Evolutionary conservation across 2,329 filamentous ascomycete genomes (phyloP).

Genomic region (Penicillium sp.): DNA sequence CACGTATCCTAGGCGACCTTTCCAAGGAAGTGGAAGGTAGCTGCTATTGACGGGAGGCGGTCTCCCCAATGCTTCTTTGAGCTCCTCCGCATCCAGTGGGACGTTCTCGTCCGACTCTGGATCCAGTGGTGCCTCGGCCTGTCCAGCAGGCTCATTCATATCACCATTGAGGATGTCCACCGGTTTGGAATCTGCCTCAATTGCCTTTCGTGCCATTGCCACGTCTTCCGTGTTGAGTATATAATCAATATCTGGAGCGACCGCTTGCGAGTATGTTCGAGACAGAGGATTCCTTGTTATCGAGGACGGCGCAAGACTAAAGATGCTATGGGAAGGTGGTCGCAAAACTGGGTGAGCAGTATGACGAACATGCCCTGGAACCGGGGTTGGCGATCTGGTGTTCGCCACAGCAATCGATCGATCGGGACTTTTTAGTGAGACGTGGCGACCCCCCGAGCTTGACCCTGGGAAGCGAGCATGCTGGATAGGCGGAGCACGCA

Average conservation of each 20-base stretch:
- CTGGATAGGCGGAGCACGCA: conserved; percentile 26
- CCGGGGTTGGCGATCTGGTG: conserved; percentile 17
- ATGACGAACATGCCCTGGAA: conserved; percentile 19
- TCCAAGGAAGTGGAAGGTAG: conserved; percentile 85
- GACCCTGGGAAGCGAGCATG: conserved; percentile 32
- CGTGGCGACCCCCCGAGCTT: conserved; percentile 28
- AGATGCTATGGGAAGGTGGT: background rate
- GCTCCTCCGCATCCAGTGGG: conserved; percentile 55
- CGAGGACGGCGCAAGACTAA: background rate
- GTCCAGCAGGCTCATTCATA: conserved; percentile 10
- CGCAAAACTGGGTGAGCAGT: background rate
- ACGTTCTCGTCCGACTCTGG: conserved; percentile 57
- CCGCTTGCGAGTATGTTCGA: background rate
- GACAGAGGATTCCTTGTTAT: background rate
- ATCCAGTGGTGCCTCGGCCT: conserved; percentile 38
- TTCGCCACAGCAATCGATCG: conserved; percentile 30
- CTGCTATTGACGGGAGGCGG: conserved; percentile 79
- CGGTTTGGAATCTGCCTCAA: conserved; percentile 8
- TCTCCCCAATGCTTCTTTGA: conserved; percentile 60
- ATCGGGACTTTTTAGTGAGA: conserved; percentile 27
- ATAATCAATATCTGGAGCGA: background rate
- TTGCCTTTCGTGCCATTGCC: conserved; percentile 5
- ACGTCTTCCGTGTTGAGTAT: conserved; percentile 5
- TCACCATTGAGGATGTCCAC: conserved; percentile 21
- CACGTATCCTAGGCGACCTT: conserved; percentile 84